Evolutionary conservation across 495 filamentous ascomycete species (phyloP).

Genomic region (Haplographium delicatum): DNA sequence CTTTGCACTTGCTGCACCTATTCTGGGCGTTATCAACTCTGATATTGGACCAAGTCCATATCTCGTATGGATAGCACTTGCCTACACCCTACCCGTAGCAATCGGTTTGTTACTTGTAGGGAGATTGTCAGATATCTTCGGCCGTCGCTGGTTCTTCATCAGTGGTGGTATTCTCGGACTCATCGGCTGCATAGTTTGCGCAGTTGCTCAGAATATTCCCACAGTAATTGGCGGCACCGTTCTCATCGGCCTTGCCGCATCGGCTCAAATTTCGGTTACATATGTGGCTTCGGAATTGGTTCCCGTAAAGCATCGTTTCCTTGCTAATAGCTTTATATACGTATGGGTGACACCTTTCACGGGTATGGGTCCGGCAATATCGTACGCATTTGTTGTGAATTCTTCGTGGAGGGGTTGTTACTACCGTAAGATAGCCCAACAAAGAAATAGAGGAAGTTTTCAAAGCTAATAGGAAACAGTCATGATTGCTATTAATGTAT

Average conservation of each 20-base stretch:
- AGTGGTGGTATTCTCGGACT: conserved; percentile 33
- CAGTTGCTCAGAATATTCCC: conserved; percentile 36
- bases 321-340: conserved; percentile 8
- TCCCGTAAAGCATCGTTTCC: conserved; percentile 9
- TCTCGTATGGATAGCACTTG: conserved; percentile 31
- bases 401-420: too few species aligned
- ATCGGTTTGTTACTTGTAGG: conserved; percentile 9
- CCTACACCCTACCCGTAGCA: conserved; percentile 30
- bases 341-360: conserved; percentile 26
- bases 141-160: conserved; percentile 46
- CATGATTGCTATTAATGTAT: too few species aligned
- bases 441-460: too few species aligned
- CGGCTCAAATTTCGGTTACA: conserved; percentile 24
- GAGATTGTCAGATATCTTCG: conserved; percentile 44
- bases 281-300: conserved; percentile 1
- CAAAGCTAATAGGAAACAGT: too few species aligned
- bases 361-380: conserved; percentile 22
- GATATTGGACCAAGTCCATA: conserved; percentile 33
- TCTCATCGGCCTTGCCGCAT: conserved; percentile 29
- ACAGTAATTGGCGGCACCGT: conserved; percentile 34
- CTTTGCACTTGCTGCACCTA: background rate
- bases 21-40: conserved; percentile 21
- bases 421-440: too few species aligned
- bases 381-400: conserved; percentile 21
- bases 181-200: conserved; percentile 40